These are phyloP conservation scores for Calonectria fujianensis DNA, from an alignment of 2,329 filamentous ascomycete genomes.

Conservation along the genomic window DNA sequence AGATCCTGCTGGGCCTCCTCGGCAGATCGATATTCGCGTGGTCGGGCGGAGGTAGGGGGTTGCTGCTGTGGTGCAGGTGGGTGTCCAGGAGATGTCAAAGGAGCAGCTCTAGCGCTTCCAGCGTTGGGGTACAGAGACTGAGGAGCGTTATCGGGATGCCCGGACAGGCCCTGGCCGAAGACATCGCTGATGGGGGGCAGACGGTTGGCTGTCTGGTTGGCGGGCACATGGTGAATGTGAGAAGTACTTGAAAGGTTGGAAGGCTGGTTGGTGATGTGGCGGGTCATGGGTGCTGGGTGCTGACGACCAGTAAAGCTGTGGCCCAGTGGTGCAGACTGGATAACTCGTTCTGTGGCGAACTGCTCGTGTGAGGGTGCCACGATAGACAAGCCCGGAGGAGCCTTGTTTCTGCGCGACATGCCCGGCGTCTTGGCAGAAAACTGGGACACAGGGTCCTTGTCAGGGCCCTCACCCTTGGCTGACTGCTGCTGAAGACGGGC, in stretches of 20 bases:
- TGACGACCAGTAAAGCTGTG: constrained; percentile 96
- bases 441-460: constrained; percentile 69
- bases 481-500: constrained; percentile 90
- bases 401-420: constrained; percentile 84
- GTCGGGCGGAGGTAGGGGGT: constrained; percentile 75
- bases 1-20: constrained; percentile 96
- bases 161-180: constrained; percentile 86
- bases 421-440: constrained; percentile 82
- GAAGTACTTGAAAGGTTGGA: constrained; percentile 89
- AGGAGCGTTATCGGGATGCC: constrained; percentile 74
- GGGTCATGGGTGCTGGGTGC: constrained; percentile 83
- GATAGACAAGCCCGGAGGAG: constrained; percentile 93
- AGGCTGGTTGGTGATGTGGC: constrained; percentile 87
- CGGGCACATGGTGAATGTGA: constrained; percentile 93
- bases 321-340: constrained; percentile 95
- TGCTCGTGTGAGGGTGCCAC: constrained; percentile 94
- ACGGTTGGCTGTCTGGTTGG: constrained; percentile 91
- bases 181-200: constrained; percentile 96
- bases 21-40: constrained; percentile 93
- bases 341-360: constrained; percentile 94
- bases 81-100: constrained; percentile 86
- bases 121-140: constrained; percentile 75
- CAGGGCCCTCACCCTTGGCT: constrained; percentile 83
- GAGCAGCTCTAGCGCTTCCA: constrained; percentile 76
- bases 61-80: constrained; percentile 69